phyloP scores from a whole-genome alignment of 2,329 filamentous ascomycete genomes.

The Exophiala lecanii-corni region DNA sequence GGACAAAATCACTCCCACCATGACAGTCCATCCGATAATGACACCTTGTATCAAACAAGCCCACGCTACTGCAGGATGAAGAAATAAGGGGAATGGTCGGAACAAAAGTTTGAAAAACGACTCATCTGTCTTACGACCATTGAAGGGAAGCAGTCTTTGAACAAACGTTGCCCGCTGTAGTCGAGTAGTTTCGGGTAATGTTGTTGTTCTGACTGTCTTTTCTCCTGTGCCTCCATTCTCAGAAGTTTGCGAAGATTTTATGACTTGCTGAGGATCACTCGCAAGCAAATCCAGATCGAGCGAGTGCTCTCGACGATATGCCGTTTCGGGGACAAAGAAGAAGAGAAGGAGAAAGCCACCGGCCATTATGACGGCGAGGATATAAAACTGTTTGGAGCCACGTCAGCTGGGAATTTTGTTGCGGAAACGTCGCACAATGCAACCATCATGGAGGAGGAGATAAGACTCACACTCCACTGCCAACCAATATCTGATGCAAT shows the following conservation, averaged over 20 bases:
- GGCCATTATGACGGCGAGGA: slow-evolving; percentile 78
- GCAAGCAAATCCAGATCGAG: slow-evolving; percentile 58
- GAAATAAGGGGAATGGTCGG: slow-evolving; percentile 74
- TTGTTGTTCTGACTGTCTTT: slow-evolving; percentile 10
- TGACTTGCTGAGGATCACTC: slow-evolving; percentile 14
- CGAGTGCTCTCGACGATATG: slow-evolving; percentile 61
- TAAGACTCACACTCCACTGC: slow-evolving; percentile 36
- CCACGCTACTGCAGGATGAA: slow-evolving; percentile 84
- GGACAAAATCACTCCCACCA: slow-evolving; percentile 80
- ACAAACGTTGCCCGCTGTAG: slow-evolving; percentile 52
- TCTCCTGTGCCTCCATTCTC: slow-evolving; percentile 9
- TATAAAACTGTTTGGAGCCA: slow-evolving; percentile 71
- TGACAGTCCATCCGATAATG: slow-evolving; percentile 92
- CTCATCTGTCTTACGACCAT: slow-evolving; percentile 76
- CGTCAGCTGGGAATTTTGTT: too few species aligned
- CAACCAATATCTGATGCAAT: slow-evolving; percentile 22
- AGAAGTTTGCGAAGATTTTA: slow-evolving; percentile 3
- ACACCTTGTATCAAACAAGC: slow-evolving; percentile 75
- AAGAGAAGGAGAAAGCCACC: slow-evolving; percentile 66
- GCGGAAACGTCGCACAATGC: too few species aligned
- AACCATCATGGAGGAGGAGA: too few species aligned
- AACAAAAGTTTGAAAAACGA: slow-evolving; percentile 61
- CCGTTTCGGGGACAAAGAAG: slow-evolving; percentile 79
- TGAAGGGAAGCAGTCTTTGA: slow-evolving; percentile 65
- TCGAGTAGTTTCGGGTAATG: slow-evolving; percentile 5